A percentile compares a stretch with the other conserved stretches of the same genome.
phyloP scores from a whole-genome alignment of 164 flowering plant genomes.

The Piper betle region DNA sequence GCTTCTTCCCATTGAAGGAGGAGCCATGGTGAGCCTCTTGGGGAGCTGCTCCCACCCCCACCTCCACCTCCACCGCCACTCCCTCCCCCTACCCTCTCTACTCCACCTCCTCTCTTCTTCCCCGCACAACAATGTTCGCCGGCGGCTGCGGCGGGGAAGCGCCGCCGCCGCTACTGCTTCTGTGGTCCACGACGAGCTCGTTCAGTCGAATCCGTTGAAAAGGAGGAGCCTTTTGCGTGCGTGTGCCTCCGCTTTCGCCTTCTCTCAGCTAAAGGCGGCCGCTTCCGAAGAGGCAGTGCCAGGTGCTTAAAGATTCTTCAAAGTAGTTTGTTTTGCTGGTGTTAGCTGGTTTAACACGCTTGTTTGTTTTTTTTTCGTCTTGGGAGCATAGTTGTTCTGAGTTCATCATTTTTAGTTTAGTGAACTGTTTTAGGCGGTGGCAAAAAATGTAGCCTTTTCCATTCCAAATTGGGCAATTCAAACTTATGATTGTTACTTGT shows the following conservation, averaged over 20 bases:
- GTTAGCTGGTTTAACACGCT: too few relatives aligned
- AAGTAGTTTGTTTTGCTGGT: too few relatives aligned
- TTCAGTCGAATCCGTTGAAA: constrained; percentile 13
- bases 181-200: constrained; percentile 13
- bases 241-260: constrained; percentile 57
- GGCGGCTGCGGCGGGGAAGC: constrained; percentile 14
- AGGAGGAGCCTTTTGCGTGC: constrained; percentile 44
- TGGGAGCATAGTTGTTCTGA: too few relatives aligned
- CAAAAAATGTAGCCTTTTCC: too few relatives aligned
- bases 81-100: too few relatives aligned
- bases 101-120: constrained; percentile 9
- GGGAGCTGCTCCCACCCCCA: constrained; percentile 23
- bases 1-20: too few relatives aligned
- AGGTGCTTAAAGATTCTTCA: constrained; percentile 15
- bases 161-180: constrained; percentile 21
- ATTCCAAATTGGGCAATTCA: too few relatives aligned
- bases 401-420: too few relatives aligned
- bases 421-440: too few relatives aligned
- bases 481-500: too few relatives aligned
- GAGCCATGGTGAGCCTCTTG: not conserved
- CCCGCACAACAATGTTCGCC: constrained; percentile 5
- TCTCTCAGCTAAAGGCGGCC: constrained; percentile 32
- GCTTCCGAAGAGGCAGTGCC: constrained; percentile 29
- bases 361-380: too few relatives aligned
- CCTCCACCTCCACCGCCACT: too few relatives aligned